A percentile compares a stretch with the other conserved stretches of the same genome.
Evolutionary conservation across 306 rosid species (phyloP).

Genomic region (Urtica urens): DNA sequence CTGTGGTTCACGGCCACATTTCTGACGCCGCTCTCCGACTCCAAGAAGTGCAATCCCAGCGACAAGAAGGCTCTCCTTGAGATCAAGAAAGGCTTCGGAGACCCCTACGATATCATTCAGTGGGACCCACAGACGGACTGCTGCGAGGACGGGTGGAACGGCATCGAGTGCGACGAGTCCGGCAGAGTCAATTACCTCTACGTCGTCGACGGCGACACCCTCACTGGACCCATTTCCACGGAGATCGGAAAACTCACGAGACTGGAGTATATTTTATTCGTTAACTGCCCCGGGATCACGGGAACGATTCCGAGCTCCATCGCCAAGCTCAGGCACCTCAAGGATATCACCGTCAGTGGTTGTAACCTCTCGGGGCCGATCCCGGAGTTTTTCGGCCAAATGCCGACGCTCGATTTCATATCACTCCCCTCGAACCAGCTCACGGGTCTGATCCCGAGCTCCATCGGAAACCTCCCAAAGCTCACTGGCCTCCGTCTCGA

Average conservation of each 20-base stretch:
- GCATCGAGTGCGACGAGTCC: conserved; percentile 36
- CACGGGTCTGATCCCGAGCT: conserved; percentile 38
- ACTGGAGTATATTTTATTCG: conserved; percentile 32
- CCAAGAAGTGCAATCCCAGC: conserved; percentile 42
- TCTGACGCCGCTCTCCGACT: too few species aligned
- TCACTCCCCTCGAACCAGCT: conserved; percentile 44
- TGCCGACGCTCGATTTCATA: conserved; percentile 28
- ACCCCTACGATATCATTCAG: conserved; percentile 42
- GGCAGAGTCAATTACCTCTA: conserved; percentile 44
- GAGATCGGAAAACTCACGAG: conserved; percentile 56
- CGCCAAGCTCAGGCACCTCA: conserved; percentile 30
- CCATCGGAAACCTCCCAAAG: conserved; percentile 38
- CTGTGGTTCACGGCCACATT: too few species aligned
- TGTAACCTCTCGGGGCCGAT: conserved; percentile 46
- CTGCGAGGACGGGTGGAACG: conserved; percentile 58
- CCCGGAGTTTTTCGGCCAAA: conserved; percentile 43
- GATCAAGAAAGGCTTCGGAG: conserved; percentile 48
- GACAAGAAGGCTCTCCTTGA: conserved; percentile 60
- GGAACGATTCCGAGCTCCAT: conserved; percentile 56
- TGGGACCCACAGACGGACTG: conserved; percentile 55
- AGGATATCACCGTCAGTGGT: conserved; percentile 37
- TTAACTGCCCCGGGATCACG: conserved; percentile 38
- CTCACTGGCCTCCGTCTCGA: conserved; percentile 24
- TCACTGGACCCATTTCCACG: conserved; percentile 45
- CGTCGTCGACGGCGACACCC: conserved; percentile 10